A percentile compares a stretch with the other conserved stretches of the same genome.
phyloP scores from a whole-genome alignment of 1,284 basidiomycete species.

The Cryptococcus floricola region DNA sequence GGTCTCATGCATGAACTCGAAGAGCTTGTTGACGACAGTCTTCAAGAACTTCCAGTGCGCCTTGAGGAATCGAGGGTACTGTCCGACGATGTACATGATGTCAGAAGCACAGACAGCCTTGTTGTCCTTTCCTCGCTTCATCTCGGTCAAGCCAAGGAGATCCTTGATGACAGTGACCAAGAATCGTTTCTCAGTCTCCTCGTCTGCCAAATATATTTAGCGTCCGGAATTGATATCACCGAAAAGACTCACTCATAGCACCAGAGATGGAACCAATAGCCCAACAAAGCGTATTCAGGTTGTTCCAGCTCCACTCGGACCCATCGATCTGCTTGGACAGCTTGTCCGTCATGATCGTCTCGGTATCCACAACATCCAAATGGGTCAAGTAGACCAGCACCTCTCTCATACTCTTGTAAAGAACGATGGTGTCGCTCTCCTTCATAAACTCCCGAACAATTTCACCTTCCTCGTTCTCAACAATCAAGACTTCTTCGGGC shows the following conservation, averaged over 20 bases:
- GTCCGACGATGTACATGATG: constrained; percentile 99
- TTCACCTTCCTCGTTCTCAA: constrained; percentile 99
- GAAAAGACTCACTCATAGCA: constrained; percentile 79
- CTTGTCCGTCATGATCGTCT: constrained; percentile 96
- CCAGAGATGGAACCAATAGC: constrained; percentile 99
- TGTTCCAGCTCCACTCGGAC: constrained; percentile 99
- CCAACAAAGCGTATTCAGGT: constrained; percentile 99
- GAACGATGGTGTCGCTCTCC: constrained; percentile 95
- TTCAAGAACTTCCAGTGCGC: constrained; percentile 99
- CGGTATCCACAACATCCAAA: constrained; percentile 92
- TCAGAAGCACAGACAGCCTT: constrained; percentile 99
- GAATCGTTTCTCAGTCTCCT: constrained; percentile 98
- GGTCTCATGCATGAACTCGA: constrained; percentile 99
- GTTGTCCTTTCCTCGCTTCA: constrained; percentile 99
- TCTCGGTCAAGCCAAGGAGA: constrained; percentile 90
- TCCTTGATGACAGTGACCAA: constrained; percentile 99
- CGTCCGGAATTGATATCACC: neutral
- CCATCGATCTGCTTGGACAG: constrained; percentile 95
- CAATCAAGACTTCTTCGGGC: constrained; percentile 97
- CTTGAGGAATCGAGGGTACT: constrained; percentile 98
- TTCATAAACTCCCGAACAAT: constrained; percentile 99
- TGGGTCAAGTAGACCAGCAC: constrained; percentile 96
- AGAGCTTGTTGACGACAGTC: constrained; percentile 99
- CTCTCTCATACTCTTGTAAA: constrained; percentile 99
- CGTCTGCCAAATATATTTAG: constrained; percentile 56